phyloP scores from a whole-genome alignment of 108 stramenopile species.

The Skeletonema grethae region DNA sequence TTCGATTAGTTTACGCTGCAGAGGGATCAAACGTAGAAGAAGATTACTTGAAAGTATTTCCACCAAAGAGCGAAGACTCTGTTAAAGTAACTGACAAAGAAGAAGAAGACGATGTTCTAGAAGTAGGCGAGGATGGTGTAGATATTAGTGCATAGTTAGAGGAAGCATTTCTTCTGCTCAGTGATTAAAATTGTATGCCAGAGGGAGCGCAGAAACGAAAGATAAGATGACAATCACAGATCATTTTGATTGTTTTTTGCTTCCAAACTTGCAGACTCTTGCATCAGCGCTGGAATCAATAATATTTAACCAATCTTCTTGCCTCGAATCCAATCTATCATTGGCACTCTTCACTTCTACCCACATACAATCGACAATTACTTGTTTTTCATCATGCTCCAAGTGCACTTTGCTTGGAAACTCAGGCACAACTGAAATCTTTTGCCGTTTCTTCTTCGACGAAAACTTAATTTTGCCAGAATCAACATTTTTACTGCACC shows the following conservation, averaged over 20 bases:
- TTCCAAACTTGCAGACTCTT: slow-evolving; percentile 82
- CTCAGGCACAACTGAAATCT: not conserved
- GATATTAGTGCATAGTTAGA: not conserved
- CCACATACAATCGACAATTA: slow-evolving; percentile 72
- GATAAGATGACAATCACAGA: no score
- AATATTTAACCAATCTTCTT: slow-evolving; percentile 89
- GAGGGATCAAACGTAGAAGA: slow-evolving; percentile 25
- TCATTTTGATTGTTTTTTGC: slow-evolving; percentile 8
- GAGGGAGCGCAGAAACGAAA: no score
- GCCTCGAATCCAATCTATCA: slow-evolving; percentile 78
- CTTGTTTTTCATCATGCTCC: slow-evolving; percentile 36
- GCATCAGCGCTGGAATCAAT: slow-evolving; percentile 60
- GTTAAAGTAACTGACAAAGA: slow-evolving; percentile 1
- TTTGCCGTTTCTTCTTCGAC: slow-evolving; percentile 6
- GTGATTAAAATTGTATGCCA: not conserved
- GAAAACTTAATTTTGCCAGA: slow-evolving; percentile 34
- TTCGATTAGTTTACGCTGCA: slow-evolving; percentile 1
- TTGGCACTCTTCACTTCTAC: slow-evolving; percentile 85
- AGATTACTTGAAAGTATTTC: slow-evolving; percentile 49
- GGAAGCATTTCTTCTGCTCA: no score
- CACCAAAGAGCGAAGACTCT: not conserved
- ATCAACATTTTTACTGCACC: slow-evolving; percentile 72
- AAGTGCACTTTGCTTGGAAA: slow-evolving; percentile 58
- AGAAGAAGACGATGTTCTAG: slow-evolving; percentile 27
- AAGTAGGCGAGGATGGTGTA: slow-evolving; percentile 34